Conservation (phyloP, 108 stramenopile species). For the Parietichytrium sp. region DNA sequence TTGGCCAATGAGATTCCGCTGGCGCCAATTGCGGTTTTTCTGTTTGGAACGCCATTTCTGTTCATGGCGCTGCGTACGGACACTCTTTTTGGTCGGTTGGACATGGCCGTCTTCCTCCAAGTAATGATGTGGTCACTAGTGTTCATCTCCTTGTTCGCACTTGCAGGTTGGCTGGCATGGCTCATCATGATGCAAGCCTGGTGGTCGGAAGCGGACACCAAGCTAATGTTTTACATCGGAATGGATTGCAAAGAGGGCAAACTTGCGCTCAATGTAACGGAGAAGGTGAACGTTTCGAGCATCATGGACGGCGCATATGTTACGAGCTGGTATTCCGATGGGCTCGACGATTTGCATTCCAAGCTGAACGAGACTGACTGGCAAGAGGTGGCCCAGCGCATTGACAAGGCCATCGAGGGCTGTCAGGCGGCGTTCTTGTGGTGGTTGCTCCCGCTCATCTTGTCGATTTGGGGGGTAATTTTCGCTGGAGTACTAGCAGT, state of each 20-base stretch:
- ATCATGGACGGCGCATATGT: too few relatives aligned
- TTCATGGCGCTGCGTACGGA: not conserved
- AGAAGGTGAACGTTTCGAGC: not conserved
- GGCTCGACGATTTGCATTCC: not conserved
- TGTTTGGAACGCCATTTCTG: conserved; percentile 13
- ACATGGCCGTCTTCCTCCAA: not conserved
- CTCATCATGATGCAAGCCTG: not conserved
- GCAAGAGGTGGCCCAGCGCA: too few relatives aligned
- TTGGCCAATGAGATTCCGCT: not conserved
- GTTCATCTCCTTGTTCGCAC: not conserved
- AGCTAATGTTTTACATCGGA: not conserved
- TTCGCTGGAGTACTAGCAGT: not conserved
- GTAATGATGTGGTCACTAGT: not conserved
- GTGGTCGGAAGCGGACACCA: not conserved
- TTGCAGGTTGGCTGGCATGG: not conserved
- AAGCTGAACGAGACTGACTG: too few relatives aligned
- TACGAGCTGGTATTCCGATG: too few relatives aligned
- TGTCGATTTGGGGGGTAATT: not conserved
- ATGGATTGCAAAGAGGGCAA: too few relatives aligned
- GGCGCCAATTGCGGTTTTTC: conserved; percentile 30
- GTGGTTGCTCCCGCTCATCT: not conserved
- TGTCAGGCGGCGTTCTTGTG: not conserved
- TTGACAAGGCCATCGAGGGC: not conserved
- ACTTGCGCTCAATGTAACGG: too few relatives aligned
- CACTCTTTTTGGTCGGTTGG: not conserved